Base-by-base conservation (phyloP, 768 basidiomycete genomes). In the Russula ochroleuca region DNA sequence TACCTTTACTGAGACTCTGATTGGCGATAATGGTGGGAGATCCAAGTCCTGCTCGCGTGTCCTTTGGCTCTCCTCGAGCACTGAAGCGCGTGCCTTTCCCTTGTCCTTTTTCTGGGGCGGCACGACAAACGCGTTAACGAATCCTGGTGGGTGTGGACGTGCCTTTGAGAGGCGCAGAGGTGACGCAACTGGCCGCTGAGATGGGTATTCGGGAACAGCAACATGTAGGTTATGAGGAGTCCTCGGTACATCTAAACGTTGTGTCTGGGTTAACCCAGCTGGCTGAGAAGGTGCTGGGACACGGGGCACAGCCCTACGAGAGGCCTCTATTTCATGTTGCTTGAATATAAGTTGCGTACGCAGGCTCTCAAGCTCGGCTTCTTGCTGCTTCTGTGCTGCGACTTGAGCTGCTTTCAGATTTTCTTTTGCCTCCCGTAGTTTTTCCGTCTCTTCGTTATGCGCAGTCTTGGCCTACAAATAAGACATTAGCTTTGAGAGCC, bases 261-360 rank as follows among this genome's bases (percentile, higher is more conserved):
- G 61, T 28, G 49, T 48, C 47, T 67, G 58, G 28, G 65, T 25
- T 1, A 45, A 41, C 37, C 13, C 38, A 1, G 38, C 47, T 5
- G 31, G 25, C 38, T 66, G 61, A 5, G 65, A 62, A 41, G 55
- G n/a, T 11, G 25, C 56, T 4, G 53, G 52, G 17, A 38, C 40
- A 38, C 56, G 60, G 13, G 23, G 13, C 2, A 15, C 50, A 14
- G 48, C 37, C 54, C 21, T 58, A 23, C 61, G 57, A 54, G 68
- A 61, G 3, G 62, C 23, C 31, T 67, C 62, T 19, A 64, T 41
- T 53, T 68, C 68, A 35, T 67, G 62, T 49, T 68, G 61, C 33
- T 68, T 63, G 53, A 68, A 68, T 19, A 57, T 19, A 6, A 68
- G 66, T 35, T 68, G 68, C 21, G 68, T 68, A 21, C 61, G 61